A percentile compares a stretch with the other conserved stretches of the same genome.
These are phyloP conservation scores for Picochlorum costavermella DNA, from an alignment of 139 green algal genomes.

Conservation along the genomic window DNA sequence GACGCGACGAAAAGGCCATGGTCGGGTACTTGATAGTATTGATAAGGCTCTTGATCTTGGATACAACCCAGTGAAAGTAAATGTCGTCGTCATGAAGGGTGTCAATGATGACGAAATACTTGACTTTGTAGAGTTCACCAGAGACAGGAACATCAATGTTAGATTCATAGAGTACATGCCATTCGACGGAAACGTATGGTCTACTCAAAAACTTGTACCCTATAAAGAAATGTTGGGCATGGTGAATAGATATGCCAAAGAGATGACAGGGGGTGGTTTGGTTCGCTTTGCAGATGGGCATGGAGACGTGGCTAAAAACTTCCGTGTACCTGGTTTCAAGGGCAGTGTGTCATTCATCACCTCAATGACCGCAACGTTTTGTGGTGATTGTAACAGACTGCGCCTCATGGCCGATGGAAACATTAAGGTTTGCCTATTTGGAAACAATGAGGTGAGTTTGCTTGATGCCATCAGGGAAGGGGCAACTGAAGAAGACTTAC, in stretches of 20 bases:
- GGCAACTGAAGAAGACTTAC: slow-evolving; percentile 73
- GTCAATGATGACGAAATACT: slow-evolving; percentile 94
- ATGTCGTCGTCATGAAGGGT: slow-evolving; percentile 94
- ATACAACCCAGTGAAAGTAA: slow-evolving; percentile 85
- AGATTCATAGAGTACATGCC: slow-evolving; percentile 99
- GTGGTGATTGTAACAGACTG: slow-evolving; percentile 82
- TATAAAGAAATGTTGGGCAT: slow-evolving; percentile 57
- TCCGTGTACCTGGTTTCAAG: slow-evolving; percentile 50
- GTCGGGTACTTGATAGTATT: slow-evolving; percentile 70
- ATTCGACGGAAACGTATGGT: slow-evolving; percentile 98
- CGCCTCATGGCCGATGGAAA: slow-evolving; percentile 93
- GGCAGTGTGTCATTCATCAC: slow-evolving; percentile 93
- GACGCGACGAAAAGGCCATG: slow-evolving; percentile 70
- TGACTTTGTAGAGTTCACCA: slow-evolving; percentile 90
- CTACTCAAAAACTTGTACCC: slow-evolving; percentile 71
- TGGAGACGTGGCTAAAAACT: slow-evolving; percentile 94
- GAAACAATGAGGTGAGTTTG: slow-evolving; percentile 81
- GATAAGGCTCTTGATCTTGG: slow-evolving; percentile 63
- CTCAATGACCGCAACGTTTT: slow-evolving; percentile 96
- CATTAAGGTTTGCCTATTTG: slow-evolving; percentile 97
- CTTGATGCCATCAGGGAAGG: slow-evolving; percentile 82
- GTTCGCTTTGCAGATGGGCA: slow-evolving; percentile 37
- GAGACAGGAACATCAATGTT: slow-evolving; percentile 80
- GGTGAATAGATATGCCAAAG: neutral
- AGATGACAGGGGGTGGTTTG: too few species aligned